Percentiles rank a stretch among this genome's conserved stretches.
phyloP scores from a whole-genome alignment of 352 stramenopile genomes.

The Phytophthora quininea region DNA sequence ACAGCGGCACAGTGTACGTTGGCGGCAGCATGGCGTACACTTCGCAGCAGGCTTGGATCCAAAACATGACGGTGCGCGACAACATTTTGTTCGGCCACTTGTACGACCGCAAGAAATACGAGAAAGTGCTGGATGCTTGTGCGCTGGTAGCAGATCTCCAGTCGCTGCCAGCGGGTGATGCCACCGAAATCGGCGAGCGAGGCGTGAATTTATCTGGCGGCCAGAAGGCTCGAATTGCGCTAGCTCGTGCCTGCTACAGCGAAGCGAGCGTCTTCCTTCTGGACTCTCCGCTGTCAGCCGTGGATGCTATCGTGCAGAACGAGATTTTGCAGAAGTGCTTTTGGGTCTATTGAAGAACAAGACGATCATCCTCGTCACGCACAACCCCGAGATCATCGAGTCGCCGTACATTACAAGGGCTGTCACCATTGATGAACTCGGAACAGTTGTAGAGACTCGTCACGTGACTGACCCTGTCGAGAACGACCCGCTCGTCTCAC shows the following conservation, averaged over 20 bases:
- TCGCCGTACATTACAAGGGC: conserved; percentile 32
- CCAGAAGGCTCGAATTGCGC: conserved; percentile 62
- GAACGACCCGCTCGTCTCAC: conserved; percentile 16
- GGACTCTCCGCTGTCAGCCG: conserved; percentile 49
- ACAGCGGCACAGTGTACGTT: conserved; percentile 43
- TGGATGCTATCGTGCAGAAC: conserved; percentile 69
- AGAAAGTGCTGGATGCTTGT: conserved; percentile 77
- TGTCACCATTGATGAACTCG: conserved; percentile 33
- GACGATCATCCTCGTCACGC: conserved; percentile 63
- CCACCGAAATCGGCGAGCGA: conserved; percentile 96
- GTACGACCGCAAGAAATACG: conserved; percentile 59
- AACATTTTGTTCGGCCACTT: conserved; percentile 95
- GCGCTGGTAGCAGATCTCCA: conserved; percentile 86
- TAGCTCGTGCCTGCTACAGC: conserved; percentile 70
- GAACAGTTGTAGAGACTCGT: conserved; percentile 25
- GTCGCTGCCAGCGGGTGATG: conserved; percentile 82
- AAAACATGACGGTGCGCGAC: conserved; percentile 93
- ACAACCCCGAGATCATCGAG: conserved; percentile 56
- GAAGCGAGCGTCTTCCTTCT: conserved; percentile 51
- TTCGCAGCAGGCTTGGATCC: conserved; percentile 93
- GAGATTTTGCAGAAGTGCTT: conserved; percentile 83
- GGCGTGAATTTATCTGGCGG: conserved; percentile 86
- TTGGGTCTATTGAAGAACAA: conserved; percentile 52
- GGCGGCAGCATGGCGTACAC: conserved; percentile 65
- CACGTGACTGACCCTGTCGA: conserved; percentile 10